Evolutionary conservation across 148 eudicot genomes (phyloP).

Genomic region (Euryodendron excelsum): DNA sequence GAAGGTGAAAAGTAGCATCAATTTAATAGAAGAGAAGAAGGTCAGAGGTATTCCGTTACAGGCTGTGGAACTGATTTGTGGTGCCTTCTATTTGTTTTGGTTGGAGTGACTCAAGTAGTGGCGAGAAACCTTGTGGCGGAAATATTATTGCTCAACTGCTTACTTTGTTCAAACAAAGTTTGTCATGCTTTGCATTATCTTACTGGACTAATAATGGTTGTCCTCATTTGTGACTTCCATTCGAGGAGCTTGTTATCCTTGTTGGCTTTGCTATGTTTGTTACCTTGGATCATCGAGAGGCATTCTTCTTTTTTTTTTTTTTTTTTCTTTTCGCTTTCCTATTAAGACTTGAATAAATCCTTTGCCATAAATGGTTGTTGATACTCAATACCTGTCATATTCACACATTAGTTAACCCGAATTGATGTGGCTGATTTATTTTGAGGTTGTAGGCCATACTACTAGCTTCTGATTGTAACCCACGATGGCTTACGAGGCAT

Average conservation of each 20-base stretch:
- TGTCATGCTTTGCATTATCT: background rate
- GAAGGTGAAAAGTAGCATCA: background rate
- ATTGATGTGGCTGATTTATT: background rate
- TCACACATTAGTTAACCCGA: background rate
- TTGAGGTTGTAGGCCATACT: conserved; percentile 60
- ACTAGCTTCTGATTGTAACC: conserved; percentile 78
- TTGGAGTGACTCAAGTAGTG: background rate
- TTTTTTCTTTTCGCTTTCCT: background rate
- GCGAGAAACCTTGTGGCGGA: background rate
- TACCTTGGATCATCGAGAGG: background rate
- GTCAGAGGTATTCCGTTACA: background rate
- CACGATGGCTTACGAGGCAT: conserved; percentile 78
- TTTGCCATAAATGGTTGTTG: background rate
- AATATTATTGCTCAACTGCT: background rate
- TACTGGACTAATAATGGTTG: background rate
- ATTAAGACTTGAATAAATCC: background rate
- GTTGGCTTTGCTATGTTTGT: background rate
- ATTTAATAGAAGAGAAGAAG: background rate
- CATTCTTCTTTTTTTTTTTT: background rate
- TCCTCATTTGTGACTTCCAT: background rate
- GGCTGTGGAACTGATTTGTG: background rate
- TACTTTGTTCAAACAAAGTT: background rate
- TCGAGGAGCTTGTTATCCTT: background rate
- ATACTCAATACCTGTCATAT: too few species aligned
- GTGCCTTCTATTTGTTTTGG: background rate